A percentile compares a stretch with the other conserved stretches of the same genome.
These are phyloP conservation scores for Boletus tylopilopsis DNA, from an alignment of 768 basidiomycete genomes.

Conservation along the genomic window DNA sequence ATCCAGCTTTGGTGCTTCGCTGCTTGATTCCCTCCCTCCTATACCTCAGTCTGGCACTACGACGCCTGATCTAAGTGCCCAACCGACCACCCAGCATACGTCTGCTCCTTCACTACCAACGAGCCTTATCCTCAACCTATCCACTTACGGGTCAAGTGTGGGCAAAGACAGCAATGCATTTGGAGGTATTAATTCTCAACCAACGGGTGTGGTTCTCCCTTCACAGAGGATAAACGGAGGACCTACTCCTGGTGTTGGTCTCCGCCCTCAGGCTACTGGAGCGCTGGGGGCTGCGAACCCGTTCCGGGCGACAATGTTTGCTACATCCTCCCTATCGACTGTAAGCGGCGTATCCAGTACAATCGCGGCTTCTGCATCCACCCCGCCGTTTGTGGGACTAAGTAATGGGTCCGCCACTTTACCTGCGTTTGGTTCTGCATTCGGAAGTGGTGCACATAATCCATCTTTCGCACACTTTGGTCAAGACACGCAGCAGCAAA, in stretches of 20 bases:
- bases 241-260: constrained; percentile 38
- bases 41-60: constrained; percentile 56
- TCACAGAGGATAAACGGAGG: constrained; percentile 16
- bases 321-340: constrained; percentile 23
- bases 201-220: constrained; percentile 18
- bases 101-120: constrained; percentile 26
- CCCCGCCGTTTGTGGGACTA: constrained; percentile 23
- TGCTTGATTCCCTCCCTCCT: constrained; percentile 71
- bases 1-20: constrained; percentile 72
- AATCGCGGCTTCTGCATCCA: constrained; percentile 23
- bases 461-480: constrained; percentile 18
- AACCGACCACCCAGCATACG: constrained; percentile 10
- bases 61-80: constrained; percentile 37
- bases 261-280: constrained; percentile 63
- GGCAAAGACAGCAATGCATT: constrained; percentile 17
- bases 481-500: constrained; percentile 37
- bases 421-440: constrained; percentile 10
- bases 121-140: constrained; percentile 10
- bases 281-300: constrained; percentile 49
- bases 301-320: constrained; percentile 63
- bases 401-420: constrained; percentile 6
- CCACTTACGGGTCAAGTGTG: constrained; percentile 7
- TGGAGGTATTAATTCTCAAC: constrained; percentile 35
- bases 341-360: constrained; percentile 1
- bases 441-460: constrained; percentile 23